Percentiles rank a stretch among this genome's conserved stretches.
Evolutionary conservation across 129 eudicot species (phyloP).

Genomic region (Mikania micrantha): DNA sequence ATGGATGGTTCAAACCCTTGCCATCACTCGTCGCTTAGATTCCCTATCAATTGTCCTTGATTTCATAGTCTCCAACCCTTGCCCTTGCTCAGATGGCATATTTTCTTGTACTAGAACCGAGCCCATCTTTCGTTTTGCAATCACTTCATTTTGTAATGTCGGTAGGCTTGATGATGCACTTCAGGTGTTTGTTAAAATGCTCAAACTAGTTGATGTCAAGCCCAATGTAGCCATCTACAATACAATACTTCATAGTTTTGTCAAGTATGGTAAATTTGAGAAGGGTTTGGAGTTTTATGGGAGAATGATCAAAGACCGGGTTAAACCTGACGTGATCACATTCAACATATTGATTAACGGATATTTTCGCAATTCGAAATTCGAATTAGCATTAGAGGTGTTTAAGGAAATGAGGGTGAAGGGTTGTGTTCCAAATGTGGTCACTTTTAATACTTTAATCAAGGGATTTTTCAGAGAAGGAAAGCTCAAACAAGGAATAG

Average conservation of each 20-base stretch:
- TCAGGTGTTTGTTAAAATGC: slow-evolving; percentile 53
- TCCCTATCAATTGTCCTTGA: slow-evolving; percentile 34
- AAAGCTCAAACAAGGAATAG: slow-evolving; percentile 64
- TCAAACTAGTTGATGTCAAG: slow-evolving; percentile 64
- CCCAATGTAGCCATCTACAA: slow-evolving; percentile 58
- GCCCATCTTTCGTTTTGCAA: slow-evolving; percentile 60
- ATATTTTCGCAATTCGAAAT: slow-evolving; percentile 47
- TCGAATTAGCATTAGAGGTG: slow-evolving; percentile 57
- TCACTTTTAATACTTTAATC: slow-evolving; percentile 80
- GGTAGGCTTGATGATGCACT: slow-evolving; percentile 65
- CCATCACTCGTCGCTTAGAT: slow-evolving; percentile 58
- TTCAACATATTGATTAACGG: slow-evolving; percentile 72
- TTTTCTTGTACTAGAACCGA: slow-evolving; percentile 72
- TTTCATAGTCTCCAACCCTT: slow-evolving; percentile 65
- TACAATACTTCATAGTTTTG: slow-evolving; percentile 59
- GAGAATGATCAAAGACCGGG: slow-evolving; percentile 61
- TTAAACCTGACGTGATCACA: slow-evolving; percentile 68
- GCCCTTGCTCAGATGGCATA: slow-evolving; percentile 91
- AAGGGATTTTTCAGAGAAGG: slow-evolving; percentile 70
- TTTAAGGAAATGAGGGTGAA: slow-evolving; percentile 76
- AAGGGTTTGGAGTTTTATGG: slow-evolving; percentile 51
- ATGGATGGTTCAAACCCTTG: slow-evolving; percentile 71
- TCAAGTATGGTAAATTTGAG: slow-evolving; percentile 40
- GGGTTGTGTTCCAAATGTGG: slow-evolving; percentile 77
- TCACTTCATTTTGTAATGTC: slow-evolving; percentile 51